A percentile compares a stretch with the other conserved stretches of the same genome.
These are phyloP conservation scores for Suillus alpinus DNA, from an alignment of 768 basidiomycete species.

Conservation along the genomic window DNA sequence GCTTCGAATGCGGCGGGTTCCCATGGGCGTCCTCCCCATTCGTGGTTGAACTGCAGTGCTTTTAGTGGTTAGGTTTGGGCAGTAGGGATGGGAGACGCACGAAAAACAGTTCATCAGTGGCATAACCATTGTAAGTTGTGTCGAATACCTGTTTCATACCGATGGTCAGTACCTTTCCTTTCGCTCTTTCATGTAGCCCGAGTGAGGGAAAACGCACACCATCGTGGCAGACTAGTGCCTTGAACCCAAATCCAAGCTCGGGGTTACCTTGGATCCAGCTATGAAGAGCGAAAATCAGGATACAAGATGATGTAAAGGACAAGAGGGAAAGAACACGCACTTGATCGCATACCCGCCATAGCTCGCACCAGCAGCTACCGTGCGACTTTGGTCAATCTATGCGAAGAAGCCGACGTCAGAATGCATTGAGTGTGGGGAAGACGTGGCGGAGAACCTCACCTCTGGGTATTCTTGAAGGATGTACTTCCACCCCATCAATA, in stretches of 20 bases:
- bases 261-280: conserved; percentile 97
- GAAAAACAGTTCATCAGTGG: conserved; percentile 91
- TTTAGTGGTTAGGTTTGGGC: conserved; percentile 3
- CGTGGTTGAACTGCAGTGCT: conserved; percentile 71
- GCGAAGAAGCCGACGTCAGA: neutral
- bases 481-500: conserved; percentile 73
- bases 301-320: neutral
- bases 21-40: conserved; percentile 85
- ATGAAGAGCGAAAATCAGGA: conserved; percentile 5
- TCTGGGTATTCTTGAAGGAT: conserved; percentile 66
- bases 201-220: conserved; percentile 50
- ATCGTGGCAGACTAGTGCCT: conserved; percentile 90
- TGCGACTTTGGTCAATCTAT: conserved; percentile 66
- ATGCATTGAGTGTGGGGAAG: neutral
- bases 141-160: conserved; percentile 59
- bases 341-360: conserved; percentile 91
- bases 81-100: conserved; percentile 39
- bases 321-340: conserved; percentile 36
- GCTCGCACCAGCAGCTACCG: conserved; percentile 77
- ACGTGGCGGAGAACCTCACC: conserved; percentile 34
- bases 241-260: conserved; percentile 85
- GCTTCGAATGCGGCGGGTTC: conserved; percentile 52
- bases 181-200: neutral
- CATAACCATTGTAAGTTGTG: conserved; percentile 74
- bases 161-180: neutral